Evolutionary conservation across 2,329 filamentous ascomycete genomes (phyloP), one percentile per base, ranked within the genome.

Genomic region (Lasiodiplodia gonubiensis): DNA sequence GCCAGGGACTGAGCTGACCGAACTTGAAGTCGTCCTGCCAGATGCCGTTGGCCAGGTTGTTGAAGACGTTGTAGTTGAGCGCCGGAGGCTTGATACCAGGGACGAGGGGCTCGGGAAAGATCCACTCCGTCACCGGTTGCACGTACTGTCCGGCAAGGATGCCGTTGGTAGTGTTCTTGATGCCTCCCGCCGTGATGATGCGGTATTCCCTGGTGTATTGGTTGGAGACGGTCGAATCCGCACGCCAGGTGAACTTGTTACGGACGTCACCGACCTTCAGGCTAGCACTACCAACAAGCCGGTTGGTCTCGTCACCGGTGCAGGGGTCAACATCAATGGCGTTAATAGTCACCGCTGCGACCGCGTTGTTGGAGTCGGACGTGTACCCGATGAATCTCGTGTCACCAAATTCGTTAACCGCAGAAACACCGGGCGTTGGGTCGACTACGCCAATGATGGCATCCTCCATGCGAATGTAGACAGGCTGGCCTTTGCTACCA

Each of bases 241-340:
- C 69, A 30, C 79, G 76, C 65, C 75, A 76, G 23, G 77, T 77
- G 73, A 77, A 82, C 68, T 81, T 82, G 72, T 79, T 80, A 51
- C 80, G 77, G 11, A 68, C 71, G 68, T 76, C 73, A 59, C 73
- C 72, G 55, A 70, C 71, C 60, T 74, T 69, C 1, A 77, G 75
- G 3, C 70, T 71, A 14, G 76, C 75, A 10, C 74, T 75, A 2
- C 77, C 78, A 35, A 82, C 73, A 11, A 74, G 66, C 7, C 79
- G 77, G 35, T 77, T 73, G 2, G 72, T 78, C 46, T 78, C 74
- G 27, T 74, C 75, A 18, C 81, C 81, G 0, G 79, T 81, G 70
- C 81, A 83, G 25, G 78, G 77, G 52, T 82, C 78, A 23, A 82
- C 73, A 7, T 82, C 80, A 30, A 81, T 79, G 48, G 80, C 80